These are phyloP conservation scores for Odonthalia washingtoniensis DNA, from an alignment of 31 red algal species.

Conservation along the genomic window DNA sequence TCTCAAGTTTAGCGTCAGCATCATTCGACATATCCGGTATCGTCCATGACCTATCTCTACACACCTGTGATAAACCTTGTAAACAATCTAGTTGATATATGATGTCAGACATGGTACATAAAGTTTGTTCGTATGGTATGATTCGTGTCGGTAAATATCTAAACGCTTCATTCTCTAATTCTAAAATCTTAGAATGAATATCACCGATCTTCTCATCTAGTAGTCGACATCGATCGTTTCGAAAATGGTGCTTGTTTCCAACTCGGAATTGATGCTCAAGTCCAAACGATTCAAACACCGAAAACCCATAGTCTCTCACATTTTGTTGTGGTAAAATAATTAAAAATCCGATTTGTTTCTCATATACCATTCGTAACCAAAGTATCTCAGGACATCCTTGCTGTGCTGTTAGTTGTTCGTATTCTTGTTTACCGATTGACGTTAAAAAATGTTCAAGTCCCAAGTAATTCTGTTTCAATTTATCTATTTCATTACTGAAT, in stretches of 20 bases:
- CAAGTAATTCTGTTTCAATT: constrained; percentile 57
- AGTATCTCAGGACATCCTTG: constrained; percentile 16
- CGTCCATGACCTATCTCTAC: constrained; percentile 70
- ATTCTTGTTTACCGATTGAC: constrained; percentile 62
- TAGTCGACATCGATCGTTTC: constrained; percentile 60
- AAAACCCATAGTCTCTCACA: constrained; percentile 49
- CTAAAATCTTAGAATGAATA: constrained; percentile 58
- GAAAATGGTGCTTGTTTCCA: constrained; percentile 63
- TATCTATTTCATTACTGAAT: constrained; percentile 77
- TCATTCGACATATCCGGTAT: constrained; percentile 49
- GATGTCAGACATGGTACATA: constrained; percentile 41
- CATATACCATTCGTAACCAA: constrained; percentile 58
- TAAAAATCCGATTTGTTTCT: constrained; percentile 72
- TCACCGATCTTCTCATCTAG: constrained; percentile 75
- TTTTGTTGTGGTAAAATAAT: constrained; percentile 55
- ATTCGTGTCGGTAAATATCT: constrained; percentile 59
- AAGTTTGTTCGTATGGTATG: not conserved
- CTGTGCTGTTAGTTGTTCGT: constrained; percentile 21
- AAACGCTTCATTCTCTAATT: constrained; percentile 75
- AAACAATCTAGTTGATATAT: constrained; percentile 73
- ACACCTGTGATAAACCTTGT: constrained; percentile 56
- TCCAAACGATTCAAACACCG: constrained; percentile 48
- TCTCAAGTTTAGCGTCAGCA: constrained; percentile 24
- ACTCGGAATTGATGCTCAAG: constrained; percentile 60
- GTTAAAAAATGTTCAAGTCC: constrained; percentile 75